A percentile compares a stretch with the other conserved stretches of the same genome.
These are phyloP conservation scores for Teratosphaeria gauchensis DNA, from an alignment of 2,329 filamentous ascomycete genomes.

Conservation along the genomic window DNA sequence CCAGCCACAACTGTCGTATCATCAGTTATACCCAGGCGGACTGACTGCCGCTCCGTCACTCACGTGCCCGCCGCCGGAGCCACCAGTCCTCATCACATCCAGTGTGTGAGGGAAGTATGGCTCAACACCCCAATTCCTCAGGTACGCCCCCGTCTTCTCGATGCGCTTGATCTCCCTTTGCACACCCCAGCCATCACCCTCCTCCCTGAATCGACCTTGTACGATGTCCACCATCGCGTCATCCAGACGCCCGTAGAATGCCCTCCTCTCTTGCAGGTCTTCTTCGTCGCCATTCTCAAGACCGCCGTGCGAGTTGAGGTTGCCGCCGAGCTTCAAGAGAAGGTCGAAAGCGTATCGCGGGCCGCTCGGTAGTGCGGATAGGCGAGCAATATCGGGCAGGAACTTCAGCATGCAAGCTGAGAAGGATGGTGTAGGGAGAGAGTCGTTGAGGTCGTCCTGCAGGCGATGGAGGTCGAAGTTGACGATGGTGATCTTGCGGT, in stretches of 20 bases:
- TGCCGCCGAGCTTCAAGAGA: conserved; percentile 46
- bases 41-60: not conserved
- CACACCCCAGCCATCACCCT: conserved; percentile 44
- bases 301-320: conserved; percentile 46
- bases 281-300: conserved; percentile 40
- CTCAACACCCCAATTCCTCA: conserved; percentile 43
- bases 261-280: conserved; percentile 38
- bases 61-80: not conserved
- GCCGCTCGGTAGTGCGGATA: conserved; percentile 38
- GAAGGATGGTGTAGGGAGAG: conserved; percentile 43
- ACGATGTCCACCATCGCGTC: conserved; percentile 45
- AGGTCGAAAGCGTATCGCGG: conserved; percentile 44
- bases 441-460: conserved; percentile 47
- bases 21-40: not conserved
- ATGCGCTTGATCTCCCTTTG: conserved; percentile 45
- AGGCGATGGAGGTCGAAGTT: conserved; percentile 49
- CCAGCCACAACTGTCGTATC: not conserved
- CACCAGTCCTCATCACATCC: conserved; percentile 36
- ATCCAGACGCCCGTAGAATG: conserved; percentile 42
- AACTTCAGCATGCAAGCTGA: conserved; percentile 46
- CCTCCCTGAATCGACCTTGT: conserved; percentile 38
- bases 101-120: conserved; percentile 45
- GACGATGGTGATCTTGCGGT: conserved; percentile 49
- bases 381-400: conserved; percentile 43
- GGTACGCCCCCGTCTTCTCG: conserved; percentile 45